Percentiles rank a stretch among this genome's conserved stretches.
Evolutionary conservation across 164 flowering plant species (phyloP).

Genomic region (Piper betle): DNA sequence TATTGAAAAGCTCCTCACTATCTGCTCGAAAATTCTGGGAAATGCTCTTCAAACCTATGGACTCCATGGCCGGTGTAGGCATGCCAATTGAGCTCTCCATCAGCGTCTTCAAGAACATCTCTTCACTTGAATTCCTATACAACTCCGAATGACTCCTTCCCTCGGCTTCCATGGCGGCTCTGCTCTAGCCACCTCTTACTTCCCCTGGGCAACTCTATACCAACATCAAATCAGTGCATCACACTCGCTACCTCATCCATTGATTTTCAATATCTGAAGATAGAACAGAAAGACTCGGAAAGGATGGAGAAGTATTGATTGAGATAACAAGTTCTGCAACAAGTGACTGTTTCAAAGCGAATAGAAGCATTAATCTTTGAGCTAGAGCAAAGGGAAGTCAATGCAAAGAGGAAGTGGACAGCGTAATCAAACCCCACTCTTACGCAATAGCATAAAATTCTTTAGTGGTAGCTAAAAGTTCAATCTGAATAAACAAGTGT

Average conservation of each 20-base stretch:
- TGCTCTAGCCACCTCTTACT: not conserved
- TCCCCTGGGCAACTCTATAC: not conserved
- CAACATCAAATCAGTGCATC: not conserved
- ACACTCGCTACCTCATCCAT: too few relatives aligned
- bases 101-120: slow-evolving; percentile 42
- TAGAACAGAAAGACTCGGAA: too few relatives aligned
- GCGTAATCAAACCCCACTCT: not conserved
- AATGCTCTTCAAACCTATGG: slow-evolving; percentile 53
- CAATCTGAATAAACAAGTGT: not conserved
- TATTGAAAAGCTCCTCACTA: slow-evolving; percentile 71
- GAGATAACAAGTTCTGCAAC: not conserved
- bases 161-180: slow-evolving; percentile 32
- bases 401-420: not conserved
- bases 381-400: not conserved
- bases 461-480: not conserved
- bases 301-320: too few relatives aligned
- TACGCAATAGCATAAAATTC: not conserved
- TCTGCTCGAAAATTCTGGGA: slow-evolving; percentile 46
- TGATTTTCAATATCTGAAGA: not conserved
- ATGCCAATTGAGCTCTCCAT: slow-evolving; percentile 54
- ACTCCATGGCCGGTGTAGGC: slow-evolving; percentile 57
- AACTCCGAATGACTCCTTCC: slow-evolving; percentile 39
- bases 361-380: not conserved
- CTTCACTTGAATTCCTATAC: slow-evolving; percentile 60
- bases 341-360: not conserved